Evolutionary conservation across 345 rosid species (phyloP), one percentile per base, ranked within the genome.

Genomic region (Brassica incana): DNA sequence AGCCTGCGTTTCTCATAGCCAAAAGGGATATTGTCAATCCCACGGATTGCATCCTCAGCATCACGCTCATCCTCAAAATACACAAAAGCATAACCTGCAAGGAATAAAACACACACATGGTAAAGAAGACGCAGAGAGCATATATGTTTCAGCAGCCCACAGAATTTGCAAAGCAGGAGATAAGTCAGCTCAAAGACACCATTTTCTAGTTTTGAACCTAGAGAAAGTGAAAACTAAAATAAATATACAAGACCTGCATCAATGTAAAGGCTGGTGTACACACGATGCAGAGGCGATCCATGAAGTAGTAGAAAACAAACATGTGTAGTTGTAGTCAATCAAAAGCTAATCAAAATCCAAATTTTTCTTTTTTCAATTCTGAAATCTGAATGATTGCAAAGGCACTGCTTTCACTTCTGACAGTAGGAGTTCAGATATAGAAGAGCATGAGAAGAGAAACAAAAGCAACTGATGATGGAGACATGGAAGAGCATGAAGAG

Each of bases 41-140:
- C 91, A 6, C 86, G 90, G 52, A 94, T 91, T 66, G 95, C 92
- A 83, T 90, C 94, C 32, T 87, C 89, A 78, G 95, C 98, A 90
- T 93, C 95, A 12, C 87, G 90, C 52, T 91, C 95, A 71, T 91
- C 92, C 85, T 91, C 95, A 69, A 89, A 91, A 83, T 90, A 94
- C 76, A 91, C 97, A 80, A 94, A 94, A 23, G 97, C 97, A 85
- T 86, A 93, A 1, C 98, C 97, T 94, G 86, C 86, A 5, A 33
- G 36, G 23, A 20, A 20, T 20, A 20, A 20, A 20, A 33, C 7
- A 33, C 36, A 33, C 25, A 65, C 70, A 20, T 20, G 23, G 23
- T 20, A 20, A n/a, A 32, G 78, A 27, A 79, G 77, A 23, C 67
- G 81, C 72, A 71, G 54, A 5, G 38, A 1, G 27, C 6, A 60